Base-by-base conservation (phyloP, 164 flowering plant species). In the Macadamia tetraphylla region DNA sequence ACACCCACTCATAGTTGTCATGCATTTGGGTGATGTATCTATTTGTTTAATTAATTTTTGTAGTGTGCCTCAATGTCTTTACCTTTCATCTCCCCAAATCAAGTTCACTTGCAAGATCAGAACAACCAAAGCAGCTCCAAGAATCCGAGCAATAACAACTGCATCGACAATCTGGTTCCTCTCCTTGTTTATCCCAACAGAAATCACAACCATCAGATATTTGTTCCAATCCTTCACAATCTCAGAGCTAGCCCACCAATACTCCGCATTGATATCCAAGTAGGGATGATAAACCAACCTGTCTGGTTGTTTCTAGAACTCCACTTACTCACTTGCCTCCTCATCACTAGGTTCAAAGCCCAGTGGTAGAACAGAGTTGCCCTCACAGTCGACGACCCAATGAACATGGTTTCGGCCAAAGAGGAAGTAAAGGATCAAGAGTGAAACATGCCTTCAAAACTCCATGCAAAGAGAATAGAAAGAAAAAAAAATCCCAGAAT, bases 1-100 rank as follows among this genome's bases (percentile, higher is more conserved):
- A 23, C 23, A 23, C 23, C 23, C 23, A 23, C 23, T 23, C 7
- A 43, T 6, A 43, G 48, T 43, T 6, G 48, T 5, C 9, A 5
- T 5, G 48, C 6, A 9, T 5, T 6, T 5, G 7, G 23, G 23
- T 23, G 23, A 23, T 23, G 23, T 23, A 23, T 23, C 23, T 23
- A 23, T 23, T 23, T 23, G 23, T 23, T 23, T 23, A 23, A 23
- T 23, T 23, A 23, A 23, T 23, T 23, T n/a, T 32, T 40, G 32
- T 9, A 18, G 3, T 58, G 31, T 58, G 11, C 23, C 31, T 23
- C 40, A 29, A 17, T 59, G 9, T 6, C 29, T 1, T 48, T 65
- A 92, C 99, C 99, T 95, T 74, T 95, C 97, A 74, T 95, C 98
- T 11, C 92, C 97, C 97, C 97, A 92, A 10, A 95, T 86, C 67